These are phyloP conservation scores for Tricholomella constricta DNA, from an alignment of 768 basidiomycete genomes.

Conservation along the genomic window DNA sequence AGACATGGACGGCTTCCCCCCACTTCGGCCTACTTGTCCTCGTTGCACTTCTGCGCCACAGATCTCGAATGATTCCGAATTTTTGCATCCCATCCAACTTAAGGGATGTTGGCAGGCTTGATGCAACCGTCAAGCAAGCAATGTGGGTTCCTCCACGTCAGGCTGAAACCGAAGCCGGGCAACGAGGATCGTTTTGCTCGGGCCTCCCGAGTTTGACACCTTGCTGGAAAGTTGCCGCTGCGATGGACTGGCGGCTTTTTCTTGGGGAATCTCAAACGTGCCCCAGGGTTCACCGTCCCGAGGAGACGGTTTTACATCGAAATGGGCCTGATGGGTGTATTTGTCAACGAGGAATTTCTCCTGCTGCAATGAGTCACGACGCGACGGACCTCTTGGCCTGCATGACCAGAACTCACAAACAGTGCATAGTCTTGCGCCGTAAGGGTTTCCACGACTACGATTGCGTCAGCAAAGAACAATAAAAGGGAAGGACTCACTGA, in stretches of 20 bases:
- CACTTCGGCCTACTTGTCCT: too few species aligned
- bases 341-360: background rate
- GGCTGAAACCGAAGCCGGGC: too few species aligned
- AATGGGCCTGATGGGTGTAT: constrained; percentile 4
- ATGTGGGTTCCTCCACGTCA: too few species aligned
- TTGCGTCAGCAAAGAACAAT: too few species aligned
- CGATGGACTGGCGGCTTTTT: background rate
- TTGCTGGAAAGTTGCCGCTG: background rate
- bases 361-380: background rate
- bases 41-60: too few species aligned
- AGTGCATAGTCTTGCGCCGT: constrained; percentile 8
- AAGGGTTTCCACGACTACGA: constrained; percentile 14
- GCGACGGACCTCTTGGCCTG: background rate
- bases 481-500: too few species aligned
- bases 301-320: constrained; percentile 7
- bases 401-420: constrained; percentile 13
- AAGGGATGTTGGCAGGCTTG: too few species aligned
- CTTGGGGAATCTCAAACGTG: constrained; percentile 1
- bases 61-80: too few species aligned
- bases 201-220: background rate
- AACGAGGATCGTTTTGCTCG: constrained; percentile 9
- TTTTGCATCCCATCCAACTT: too few species aligned
- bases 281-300: constrained; percentile 3
- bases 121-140: background rate
- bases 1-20: too few species aligned